Base-by-base conservation (phyloP, 768 basidiomycete genomes). In the Termitomyces sp. region DNA sequence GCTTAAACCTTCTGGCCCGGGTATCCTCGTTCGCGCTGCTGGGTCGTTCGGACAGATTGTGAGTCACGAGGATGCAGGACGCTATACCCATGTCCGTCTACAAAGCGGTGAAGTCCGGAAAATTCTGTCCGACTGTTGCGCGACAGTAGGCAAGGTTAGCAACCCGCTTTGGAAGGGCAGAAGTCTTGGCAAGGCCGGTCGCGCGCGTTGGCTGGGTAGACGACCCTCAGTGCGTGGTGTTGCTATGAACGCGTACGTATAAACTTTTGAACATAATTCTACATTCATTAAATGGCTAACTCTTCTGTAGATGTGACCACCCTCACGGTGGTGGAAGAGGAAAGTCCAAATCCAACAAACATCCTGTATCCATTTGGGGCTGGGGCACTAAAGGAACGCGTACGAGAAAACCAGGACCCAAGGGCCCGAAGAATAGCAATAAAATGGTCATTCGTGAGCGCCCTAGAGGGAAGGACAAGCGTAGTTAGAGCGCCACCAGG, bases 241-340 rank as follows among this genome's bases (percentile, higher is more conserved):
- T 63, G 94, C 94, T 44, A 96, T 96, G 94, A 98, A 97, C 72
- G 88, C 92, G 85, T 94, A 75, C 44, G 88, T 79, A 60, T 53
- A 55, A 18, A 51, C 6, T 44, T 56, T 56, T 49, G 57, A 50
- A 30, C 52, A 18, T 50, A 22, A 50, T n/a, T 54, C 36, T 12
- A 32, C n/a, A 16, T 26, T 42, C 20, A 33, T 44, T 44, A 49
- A 46, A 54, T 22, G 13, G 30, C 58, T 61, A 24, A 58, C 44
- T 58, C 33, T 22, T 42, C 5, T 30, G 9, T 57, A 94, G 92
- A 47, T 82, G 80, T 55, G 93, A 94, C 72, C 93, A 95, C 73
- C 94, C 96, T 60, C 94, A 97, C 69, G 95, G 95, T 73, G 95
- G 96, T 77, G 96, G 96, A 72, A 89, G 96, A 74, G 96, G 96